A percentile compares a stretch with the other conserved stretches of the same genome.
phyloP scores from a whole-genome alignment of 2,329 filamentous ascomycete genomes.

The Colletotrichum horii region DNA sequence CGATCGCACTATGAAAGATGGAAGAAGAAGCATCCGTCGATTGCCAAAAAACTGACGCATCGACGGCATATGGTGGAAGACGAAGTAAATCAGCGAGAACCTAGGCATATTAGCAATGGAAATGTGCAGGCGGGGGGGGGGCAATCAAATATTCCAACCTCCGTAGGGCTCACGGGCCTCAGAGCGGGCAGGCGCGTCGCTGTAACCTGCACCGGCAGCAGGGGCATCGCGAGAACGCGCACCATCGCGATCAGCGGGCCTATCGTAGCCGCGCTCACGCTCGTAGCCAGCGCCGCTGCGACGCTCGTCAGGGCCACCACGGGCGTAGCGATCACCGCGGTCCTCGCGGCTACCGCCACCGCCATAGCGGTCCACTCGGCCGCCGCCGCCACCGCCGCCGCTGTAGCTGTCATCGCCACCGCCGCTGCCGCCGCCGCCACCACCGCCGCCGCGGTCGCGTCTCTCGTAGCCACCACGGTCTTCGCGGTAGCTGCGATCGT shows the following conservation, averaged over 20 bases:
- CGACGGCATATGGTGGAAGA: not conserved
- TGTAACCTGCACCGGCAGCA: constrained; percentile 40
- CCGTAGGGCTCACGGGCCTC: constrained; percentile 49
- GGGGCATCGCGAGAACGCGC: constrained; percentile 44
- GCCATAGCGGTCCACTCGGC: constrained; percentile 48
- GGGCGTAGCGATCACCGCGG: constrained; percentile 47
- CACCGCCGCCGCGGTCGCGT: constrained; percentile 51
- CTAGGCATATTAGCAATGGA: constrained; percentile 13
- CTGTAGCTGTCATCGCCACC: constrained; percentile 38
- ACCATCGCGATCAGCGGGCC: constrained; percentile 39
- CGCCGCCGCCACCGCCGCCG: constrained; percentile 35
- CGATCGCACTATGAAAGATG: constrained; percentile 14
- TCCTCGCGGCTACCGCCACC: constrained; percentile 40
- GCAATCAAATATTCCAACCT: constrained; percentile 37
- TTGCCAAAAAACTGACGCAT: not conserved
- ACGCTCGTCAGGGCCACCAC: constrained; percentile 44
- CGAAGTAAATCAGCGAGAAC: constrained; percentile 30
- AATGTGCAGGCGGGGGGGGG: not conserved
- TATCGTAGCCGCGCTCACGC: constrained; percentile 48
- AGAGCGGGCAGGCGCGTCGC: constrained; percentile 46
- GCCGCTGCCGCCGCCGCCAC: constrained; percentile 49
- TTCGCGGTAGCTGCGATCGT: constrained; percentile 50
- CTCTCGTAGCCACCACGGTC: constrained; percentile 62
- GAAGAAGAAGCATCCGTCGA: not conserved
- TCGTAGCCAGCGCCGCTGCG: constrained; percentile 48